Conservation (phyloP, 169 alveolate species). For the Eimeria zaria region DNA sequence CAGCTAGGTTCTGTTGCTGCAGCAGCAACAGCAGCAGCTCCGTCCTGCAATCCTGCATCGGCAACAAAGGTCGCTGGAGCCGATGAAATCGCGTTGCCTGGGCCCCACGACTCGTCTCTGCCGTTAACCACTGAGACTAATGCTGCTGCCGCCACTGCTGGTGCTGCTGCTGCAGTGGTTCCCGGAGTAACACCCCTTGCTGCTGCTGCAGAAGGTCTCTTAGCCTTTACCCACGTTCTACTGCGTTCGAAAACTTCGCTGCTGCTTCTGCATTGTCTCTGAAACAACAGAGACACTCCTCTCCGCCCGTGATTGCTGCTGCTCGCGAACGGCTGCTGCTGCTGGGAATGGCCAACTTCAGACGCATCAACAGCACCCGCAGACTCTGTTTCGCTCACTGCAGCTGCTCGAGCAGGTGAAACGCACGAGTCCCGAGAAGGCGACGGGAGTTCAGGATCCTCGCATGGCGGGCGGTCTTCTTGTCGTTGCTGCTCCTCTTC, state of each 20-base stretch:
- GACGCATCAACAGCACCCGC: conserved; percentile 14
- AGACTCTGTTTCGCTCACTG: conserved; percentile 17
- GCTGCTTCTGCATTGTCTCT: conserved; percentile 70
- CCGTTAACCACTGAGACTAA: background rate
- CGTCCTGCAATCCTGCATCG: conserved; percentile 15
- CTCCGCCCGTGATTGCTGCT: conserved; percentile 33
- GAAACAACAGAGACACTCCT: conserved; percentile 45
- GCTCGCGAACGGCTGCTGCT: background rate
- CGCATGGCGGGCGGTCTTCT: background rate
- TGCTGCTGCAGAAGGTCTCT: conserved; percentile 43
- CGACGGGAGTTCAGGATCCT: conserved; percentile 3
- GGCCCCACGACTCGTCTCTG: conserved; percentile 56
- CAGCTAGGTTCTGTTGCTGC: conserved; percentile 41
- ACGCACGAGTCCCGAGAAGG: conserved; percentile 3
- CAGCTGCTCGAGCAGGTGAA: conserved; percentile 35
- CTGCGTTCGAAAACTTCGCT: conserved; percentile 64
- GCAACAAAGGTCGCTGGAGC: conserved; percentile 63
- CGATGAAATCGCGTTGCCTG: conserved; percentile 33
- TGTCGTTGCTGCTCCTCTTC: conserved; percentile 1
- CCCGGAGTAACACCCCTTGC: conserved; percentile 33
- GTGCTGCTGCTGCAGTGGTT: conserved; percentile 11
- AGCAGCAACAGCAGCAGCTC: conserved; percentile 44
- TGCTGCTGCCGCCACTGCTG: conserved; percentile 21
- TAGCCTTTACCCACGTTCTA: conserved; percentile 47
- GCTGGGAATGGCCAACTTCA: background rate